Conservation (phyloP, 2,329 filamentous ascomycete genomes). For the Colletotrichum ledebouriae region DNA sequence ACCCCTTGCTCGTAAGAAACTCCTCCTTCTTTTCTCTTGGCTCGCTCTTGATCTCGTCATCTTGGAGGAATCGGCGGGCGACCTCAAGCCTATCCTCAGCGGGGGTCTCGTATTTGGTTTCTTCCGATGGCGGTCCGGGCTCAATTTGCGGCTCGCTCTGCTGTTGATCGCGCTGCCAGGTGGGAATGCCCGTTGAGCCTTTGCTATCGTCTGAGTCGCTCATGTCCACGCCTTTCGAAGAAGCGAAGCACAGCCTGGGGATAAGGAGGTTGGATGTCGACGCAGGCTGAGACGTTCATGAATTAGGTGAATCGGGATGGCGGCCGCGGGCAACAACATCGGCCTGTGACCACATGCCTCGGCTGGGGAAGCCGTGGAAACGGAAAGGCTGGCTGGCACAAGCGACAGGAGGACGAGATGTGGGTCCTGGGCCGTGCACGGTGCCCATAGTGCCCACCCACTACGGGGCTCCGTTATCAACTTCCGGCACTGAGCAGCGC, state of each 20-base stretch:
- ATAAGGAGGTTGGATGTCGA: not conserved
- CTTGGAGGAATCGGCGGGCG: constrained; percentile 81
- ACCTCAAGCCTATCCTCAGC: constrained; percentile 64
- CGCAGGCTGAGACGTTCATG: not conserved
- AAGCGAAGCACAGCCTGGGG: not conserved
- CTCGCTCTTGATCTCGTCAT: constrained; percentile 78
- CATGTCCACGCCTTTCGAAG: constrained; percentile 44
- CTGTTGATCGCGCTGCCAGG: constrained; percentile 49
- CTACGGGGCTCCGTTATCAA: constrained; percentile 36
- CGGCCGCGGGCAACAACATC: constrained; percentile 14
- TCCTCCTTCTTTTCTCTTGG: constrained; percentile 78
- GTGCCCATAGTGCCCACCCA: constrained; percentile 34
- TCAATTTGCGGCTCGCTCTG: constrained; percentile 23
- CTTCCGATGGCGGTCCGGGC: constrained; percentile 24
- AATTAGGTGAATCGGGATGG: not conserved
- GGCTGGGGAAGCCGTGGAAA: constrained; percentile 31
- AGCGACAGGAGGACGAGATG: not conserved
- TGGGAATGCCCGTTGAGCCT: constrained; percentile 47
- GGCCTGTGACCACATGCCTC: constrained; percentile 43
- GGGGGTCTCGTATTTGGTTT: constrained; percentile 34
- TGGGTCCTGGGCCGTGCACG: constrained; percentile 29
- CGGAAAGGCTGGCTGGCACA: constrained; percentile 16
- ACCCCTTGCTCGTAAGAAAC: constrained; percentile 84
- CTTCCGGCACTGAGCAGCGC: constrained; percentile 30
- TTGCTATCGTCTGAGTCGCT: constrained; percentile 50